Evolutionary conservation across 352 stramenopile genomes (phyloP), one percentile per base, ranked within the genome.

Genomic region (Globisporangium parvum): DNA sequence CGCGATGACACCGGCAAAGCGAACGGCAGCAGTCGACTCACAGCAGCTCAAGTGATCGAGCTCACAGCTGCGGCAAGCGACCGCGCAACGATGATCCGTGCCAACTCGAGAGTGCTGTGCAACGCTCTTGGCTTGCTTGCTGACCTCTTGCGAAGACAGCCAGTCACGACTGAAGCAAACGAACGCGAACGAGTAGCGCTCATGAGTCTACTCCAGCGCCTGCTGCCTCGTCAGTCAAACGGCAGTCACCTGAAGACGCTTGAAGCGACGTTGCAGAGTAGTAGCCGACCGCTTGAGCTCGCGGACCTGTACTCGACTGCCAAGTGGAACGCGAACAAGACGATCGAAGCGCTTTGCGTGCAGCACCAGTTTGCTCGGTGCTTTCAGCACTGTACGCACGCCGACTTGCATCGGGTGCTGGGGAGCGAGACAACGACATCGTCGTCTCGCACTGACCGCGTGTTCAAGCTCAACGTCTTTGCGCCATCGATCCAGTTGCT

Each of bases 341-440:
- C 14, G 14, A 20, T 20, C 39, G 12, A 31, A 9, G 6, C 39
- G n/a, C 26, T 57, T 10, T 28, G 21, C 0, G 40, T 57, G 23
- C 49, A 57, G 41, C 48, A 57, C n/a, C 56, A 62, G 24, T 47
- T 40, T 12, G 21, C 46, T n/a, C 49, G 56, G 15, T 62, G 56
- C 42, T 57, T 62, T 23, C 40, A 18, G 3, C 21, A 42, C 24
- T 23, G 40, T 14, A 31, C 28, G 12, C 21, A 20, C 5, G 18
- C 46, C 9, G 40, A 56, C 18, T 26, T 56, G n/a, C 10, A 31
- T 12, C 9, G 26, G 4, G 21, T 62, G 14, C 56, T 62, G 9
- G 56, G 49, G 9, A 23, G 17, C 17, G 40, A 52, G 15, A 26
- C 6, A 10, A 6, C 33, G 18, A 24, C 49, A 15, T 20, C 42